A percentile compares a stretch with the other conserved stretches of the same genome.
These are phyloP conservation scores for Pythium insidiosum DNA, from an alignment of 352 stramenopile species.

Conservation along the genomic window DNA sequence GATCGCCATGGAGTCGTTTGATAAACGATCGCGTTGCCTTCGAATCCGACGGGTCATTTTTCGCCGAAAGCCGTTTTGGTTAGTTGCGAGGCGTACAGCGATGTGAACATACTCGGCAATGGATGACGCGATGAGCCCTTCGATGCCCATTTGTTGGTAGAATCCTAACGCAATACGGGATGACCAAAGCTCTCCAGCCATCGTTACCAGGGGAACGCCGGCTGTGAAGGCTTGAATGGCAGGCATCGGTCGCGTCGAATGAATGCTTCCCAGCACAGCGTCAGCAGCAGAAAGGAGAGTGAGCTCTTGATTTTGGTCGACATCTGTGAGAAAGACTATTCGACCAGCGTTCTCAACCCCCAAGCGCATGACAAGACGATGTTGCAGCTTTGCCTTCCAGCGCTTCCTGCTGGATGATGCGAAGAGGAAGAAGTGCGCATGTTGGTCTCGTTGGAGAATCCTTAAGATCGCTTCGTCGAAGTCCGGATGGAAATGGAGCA, in stretches of 20 bases:
- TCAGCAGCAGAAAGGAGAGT: conserved; percentile 44
- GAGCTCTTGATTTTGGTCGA: conserved; percentile 43
- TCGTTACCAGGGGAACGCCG: conserved; percentile 55
- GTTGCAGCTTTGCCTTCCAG: conserved; percentile 40
- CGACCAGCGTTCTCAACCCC: conserved; percentile 16
- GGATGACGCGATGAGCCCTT: conserved; percentile 33
- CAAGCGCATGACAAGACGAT: conserved; percentile 27
- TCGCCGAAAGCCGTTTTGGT: conserved; percentile 34
- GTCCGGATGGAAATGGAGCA: conserved; percentile 68
- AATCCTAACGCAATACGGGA: conserved; percentile 54
- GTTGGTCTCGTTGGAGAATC: conserved; percentile 35
- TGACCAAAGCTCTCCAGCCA: conserved; percentile 48
- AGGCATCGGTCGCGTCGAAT: conserved; percentile 35
- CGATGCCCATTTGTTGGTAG: conserved; percentile 58
- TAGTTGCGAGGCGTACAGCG: conserved; percentile 37
- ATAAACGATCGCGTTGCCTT: conserved; percentile 26
- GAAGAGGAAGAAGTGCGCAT: conserved; percentile 56
- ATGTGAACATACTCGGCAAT: conserved; percentile 44
- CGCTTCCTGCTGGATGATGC: conserved; percentile 35
- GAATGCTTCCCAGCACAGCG: conserved; percentile 46
- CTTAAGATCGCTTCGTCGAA: conserved; percentile 43
- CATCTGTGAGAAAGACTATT: conserved; percentile 52
- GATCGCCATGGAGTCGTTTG: conserved; percentile 31
- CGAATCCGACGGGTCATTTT: conserved; percentile 38
- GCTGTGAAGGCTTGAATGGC: conserved; percentile 51